A percentile compares a stretch with the other conserved stretches of the same genome.
Evolutionary conservation across 2,329 filamentous ascomycete species (phyloP).

Genomic region (Fusarium secorum): DNA sequence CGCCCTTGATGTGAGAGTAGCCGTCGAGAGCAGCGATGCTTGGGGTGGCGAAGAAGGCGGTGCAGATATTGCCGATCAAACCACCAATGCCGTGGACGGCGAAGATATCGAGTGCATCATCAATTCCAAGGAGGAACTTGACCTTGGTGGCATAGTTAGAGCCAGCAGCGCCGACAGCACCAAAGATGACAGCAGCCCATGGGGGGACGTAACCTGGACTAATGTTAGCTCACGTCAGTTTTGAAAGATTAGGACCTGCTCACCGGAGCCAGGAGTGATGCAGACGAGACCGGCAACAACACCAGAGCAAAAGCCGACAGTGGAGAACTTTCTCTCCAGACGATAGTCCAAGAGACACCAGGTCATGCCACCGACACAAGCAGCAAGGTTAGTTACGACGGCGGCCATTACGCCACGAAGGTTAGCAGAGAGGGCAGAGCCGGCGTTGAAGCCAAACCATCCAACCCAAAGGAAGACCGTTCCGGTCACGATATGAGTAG

Average conservation of each 20-base stretch:
- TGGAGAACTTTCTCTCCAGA: slow-evolving; percentile 90
- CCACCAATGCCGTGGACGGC: slow-evolving; percentile 83
- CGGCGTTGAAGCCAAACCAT: slow-evolving; percentile 95
- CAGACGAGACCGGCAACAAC: slow-evolving; percentile 87
- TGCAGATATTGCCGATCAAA: slow-evolving; percentile 79
- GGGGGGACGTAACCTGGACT: slow-evolving; percentile 73
- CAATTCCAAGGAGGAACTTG: slow-evolving; percentile 82
- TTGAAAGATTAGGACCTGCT: slow-evolving; percentile 26
- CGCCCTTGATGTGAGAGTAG: slow-evolving; percentile 70
- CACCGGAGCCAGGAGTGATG: slow-evolving; percentile 85
- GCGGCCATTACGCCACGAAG: slow-evolving; percentile 87
- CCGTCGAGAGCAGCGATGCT: slow-evolving; percentile 86
- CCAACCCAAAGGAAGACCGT: slow-evolving; percentile 95
- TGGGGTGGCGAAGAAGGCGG: slow-evolving; percentile 83
- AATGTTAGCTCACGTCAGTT: slow-evolving; percentile 11
- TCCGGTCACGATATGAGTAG: slow-evolving; percentile 89
- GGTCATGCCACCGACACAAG: slow-evolving; percentile 83
- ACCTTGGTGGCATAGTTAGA: slow-evolving; percentile 93
- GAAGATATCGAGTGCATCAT: slow-evolving; percentile 90
- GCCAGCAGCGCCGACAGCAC: slow-evolving; percentile 75
- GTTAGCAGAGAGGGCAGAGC: slow-evolving; percentile 82
- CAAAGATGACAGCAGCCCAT: slow-evolving; percentile 84
- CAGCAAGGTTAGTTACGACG: slow-evolving; percentile 84
- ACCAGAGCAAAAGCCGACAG: slow-evolving; percentile 91
- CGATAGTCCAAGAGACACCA: slow-evolving; percentile 92